These are phyloP conservation scores for Xerocomus brunneocitrinus DNA, from an alignment of 768 basidiomycete genomes.

Conservation along the genomic window DNA sequence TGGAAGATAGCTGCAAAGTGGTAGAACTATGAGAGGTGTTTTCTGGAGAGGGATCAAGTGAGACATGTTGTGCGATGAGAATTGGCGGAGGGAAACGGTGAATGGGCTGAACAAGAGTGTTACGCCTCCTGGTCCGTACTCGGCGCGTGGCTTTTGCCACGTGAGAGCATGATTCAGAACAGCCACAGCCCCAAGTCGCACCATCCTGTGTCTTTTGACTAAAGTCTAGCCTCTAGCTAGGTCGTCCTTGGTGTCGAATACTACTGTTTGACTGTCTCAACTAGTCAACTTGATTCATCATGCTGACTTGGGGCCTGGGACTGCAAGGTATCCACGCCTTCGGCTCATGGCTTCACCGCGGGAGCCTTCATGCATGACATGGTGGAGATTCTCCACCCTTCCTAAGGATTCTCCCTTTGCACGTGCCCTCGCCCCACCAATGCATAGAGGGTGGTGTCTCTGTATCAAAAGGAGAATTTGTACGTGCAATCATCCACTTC, in stretches of 20 bases:
- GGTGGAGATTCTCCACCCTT: conserved; percentile 26
- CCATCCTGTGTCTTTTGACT: background rate
- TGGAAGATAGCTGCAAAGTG: background rate
- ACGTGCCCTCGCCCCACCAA: conserved; percentile 13
- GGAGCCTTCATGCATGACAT: conserved; percentile 12
- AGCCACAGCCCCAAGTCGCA: conserved; percentile 10
- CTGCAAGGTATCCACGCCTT: conserved; percentile 14
- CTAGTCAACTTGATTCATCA: background rate
- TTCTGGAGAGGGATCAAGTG: conserved; percentile 12
- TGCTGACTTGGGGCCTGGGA: background rate
- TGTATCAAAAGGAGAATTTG: too few relatives aligned
- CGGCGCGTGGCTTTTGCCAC: conserved; percentile 30
- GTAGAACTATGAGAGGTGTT: background rate
- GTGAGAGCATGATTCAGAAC: conserved; percentile 24
- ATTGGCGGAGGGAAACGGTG: conserved; percentile 26
- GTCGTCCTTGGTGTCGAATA: background rate
- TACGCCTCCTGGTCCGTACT: conserved; percentile 28
- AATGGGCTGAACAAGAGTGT: conserved; percentile 32
- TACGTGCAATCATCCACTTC: too few relatives aligned
- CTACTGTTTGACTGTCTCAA: too few relatives aligned
- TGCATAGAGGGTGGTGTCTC: too few relatives aligned
- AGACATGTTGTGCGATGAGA: conserved; percentile 25
- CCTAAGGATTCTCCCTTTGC: conserved; percentile 18
- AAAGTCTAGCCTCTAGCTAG: background rate
- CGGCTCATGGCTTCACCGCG: conserved; percentile 16